A percentile compares a stretch with the other conserved stretches of the same genome.
Evolutionary conservation across 2,329 filamentous ascomycete species (phyloP).

Genomic region (Aspergillus pseudoviridinutans): DNA sequence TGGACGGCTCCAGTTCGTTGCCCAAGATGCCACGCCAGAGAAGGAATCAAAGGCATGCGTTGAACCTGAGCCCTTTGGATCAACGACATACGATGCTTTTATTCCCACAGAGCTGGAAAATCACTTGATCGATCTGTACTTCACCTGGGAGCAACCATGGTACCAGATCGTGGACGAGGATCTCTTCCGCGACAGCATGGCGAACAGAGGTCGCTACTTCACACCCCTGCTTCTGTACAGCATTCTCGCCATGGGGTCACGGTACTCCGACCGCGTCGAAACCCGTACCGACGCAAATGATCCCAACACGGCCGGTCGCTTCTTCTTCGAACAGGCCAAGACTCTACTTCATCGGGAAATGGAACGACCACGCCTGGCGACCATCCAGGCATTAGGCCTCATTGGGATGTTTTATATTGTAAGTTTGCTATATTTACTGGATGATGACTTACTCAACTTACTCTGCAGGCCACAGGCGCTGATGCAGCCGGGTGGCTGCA

Average conservation of each 20-base stretch:
- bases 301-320: constrained; percentile 31
- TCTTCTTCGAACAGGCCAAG: constrained; percentile 28
- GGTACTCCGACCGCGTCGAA: constrained; percentile 31
- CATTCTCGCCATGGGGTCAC: constrained; percentile 33
- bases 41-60: neutral
- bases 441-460: neutral
- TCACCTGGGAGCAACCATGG: constrained; percentile 38
- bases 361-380: constrained; percentile 32
- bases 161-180: constrained; percentile 33
- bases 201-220: constrained; percentile 25
- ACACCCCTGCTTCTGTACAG: constrained; percentile 21
- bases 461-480: constrained; percentile 27
- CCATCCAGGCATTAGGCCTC: constrained; percentile 34
- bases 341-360: constrained; percentile 18
- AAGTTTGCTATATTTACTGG: constrained; percentile 7
- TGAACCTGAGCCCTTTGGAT: no score
- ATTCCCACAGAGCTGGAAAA: constrained; percentile 22
- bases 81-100: no score
- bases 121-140: constrained; percentile 34
- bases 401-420: constrained; percentile 26
- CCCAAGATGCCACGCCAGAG: constrained; percentile 8
- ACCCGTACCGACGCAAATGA: constrained; percentile 28
- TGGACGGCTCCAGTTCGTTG: constrained; percentile 30
- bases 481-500: constrained; percentile 37
- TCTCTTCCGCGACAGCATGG: constrained; percentile 31